Evolutionary conservation across 75 land plant genomes (phyloP), one percentile per base, ranked within the genome.

Genomic region (Selaginella tamariscina): DNA sequence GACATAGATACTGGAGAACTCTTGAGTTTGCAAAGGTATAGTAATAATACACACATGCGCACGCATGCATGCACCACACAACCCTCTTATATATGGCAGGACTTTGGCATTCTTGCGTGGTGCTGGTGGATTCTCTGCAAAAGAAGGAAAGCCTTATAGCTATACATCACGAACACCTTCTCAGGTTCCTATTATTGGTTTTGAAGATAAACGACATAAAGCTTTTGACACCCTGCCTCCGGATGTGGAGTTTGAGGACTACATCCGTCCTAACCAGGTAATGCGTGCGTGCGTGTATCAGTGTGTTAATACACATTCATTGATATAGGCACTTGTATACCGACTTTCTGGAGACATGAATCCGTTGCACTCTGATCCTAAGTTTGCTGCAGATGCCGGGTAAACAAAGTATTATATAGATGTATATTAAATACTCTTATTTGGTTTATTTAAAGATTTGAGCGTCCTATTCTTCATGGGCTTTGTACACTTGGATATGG

Each of bases 311-410:
- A 39, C 33, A 18, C 24, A 9, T 68, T 22, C 72, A n/a, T n/a
- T 54, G 24, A 23, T 79, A 79, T 87, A 92, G 96, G 98, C 98
- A 27, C 70, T 93, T 65, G 31, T 93, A 55, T 89, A 93, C 75
- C 79, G 98, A 57, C 70, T 93, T 44, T 89, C 91, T 56, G 98
- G 98, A 78, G 98, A 93, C 68, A 86, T 88, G 55, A 93, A 93
- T 70, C 96, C 96, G 60, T 68, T 93, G 65, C 98, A 89, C 64
- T 86, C 95, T 20, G 98, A 92, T 78, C 98, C 95, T 54, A 55
- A 28, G 30, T 5, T 86, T 76, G 98, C 91, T 54, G 57, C 71
- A 67, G 24, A 70, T 64, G 98, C 96, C 8, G 96, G 98, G 98
- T 91, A 28, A 57, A 23, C 23, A 21, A 9, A 28, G 29, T 65